Evolutionary conservation across 2,329 filamentous ascomycete genomes (phyloP).

Genomic region (Cercospora berteroae): DNA sequence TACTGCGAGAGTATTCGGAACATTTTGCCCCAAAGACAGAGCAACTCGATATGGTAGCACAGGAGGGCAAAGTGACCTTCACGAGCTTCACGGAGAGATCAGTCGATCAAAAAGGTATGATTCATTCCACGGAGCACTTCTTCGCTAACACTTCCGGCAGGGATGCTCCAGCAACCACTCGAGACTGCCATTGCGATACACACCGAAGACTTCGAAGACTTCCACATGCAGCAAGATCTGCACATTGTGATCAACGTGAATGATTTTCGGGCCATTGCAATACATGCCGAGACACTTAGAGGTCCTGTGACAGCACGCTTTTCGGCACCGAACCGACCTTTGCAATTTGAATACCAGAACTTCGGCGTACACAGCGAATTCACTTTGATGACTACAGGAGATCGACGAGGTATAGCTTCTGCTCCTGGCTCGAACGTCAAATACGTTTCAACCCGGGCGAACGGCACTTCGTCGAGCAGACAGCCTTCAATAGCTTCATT

Average conservation of each 20-base stretch:
- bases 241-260: conserved; percentile 81
- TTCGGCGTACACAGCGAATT: conserved; percentile 72
- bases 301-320: conserved; percentile 67
- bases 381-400: conserved; percentile 78
- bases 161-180: conserved; percentile 74
- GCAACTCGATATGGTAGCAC: conserved; percentile 73
- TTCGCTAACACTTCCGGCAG: conserved; percentile 42
- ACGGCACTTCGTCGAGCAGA: conserved; percentile 25
- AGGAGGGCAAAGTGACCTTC: conserved; percentile 68
- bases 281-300: conserved; percentile 68
- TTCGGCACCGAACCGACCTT: conserved; percentile 67
- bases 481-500: conserved; percentile 28
- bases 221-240: conserved; percentile 69
- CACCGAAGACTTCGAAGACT: conserved; percentile 72
- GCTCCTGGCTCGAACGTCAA: conserved; percentile 35
- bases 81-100: conserved; percentile 81
- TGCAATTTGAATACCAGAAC: conserved; percentile 69
- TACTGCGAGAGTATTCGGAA: conserved; percentile 72
- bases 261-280: conserved; percentile 75
- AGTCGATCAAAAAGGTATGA: conserved; percentile 61
- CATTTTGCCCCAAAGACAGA: conserved; percentile 79
- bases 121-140: neutral
- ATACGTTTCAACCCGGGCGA: conserved; percentile 39
- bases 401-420: conserved; percentile 47
- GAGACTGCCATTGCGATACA: conserved; percentile 77